Evolutionary conservation across 345 rosid species (phyloP).

Genomic region (Eucalyptus decipiens): DNA sequence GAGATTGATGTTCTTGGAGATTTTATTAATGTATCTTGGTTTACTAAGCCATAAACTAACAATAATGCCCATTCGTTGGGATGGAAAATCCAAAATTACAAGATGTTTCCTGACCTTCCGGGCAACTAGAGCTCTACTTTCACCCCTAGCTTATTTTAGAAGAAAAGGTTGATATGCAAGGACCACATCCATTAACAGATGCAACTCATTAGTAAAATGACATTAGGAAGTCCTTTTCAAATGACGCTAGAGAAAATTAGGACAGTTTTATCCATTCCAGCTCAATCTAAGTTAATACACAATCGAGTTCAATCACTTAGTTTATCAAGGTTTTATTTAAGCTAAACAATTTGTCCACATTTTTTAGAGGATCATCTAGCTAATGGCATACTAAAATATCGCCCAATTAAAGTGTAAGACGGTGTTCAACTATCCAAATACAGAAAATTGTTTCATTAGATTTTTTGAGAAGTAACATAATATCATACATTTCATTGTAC

Average conservation of each 20-base stretch:
- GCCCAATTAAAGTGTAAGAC: not conserved
- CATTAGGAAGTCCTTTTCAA: not conserved
- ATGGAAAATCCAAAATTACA: not conserved
- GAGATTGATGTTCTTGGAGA: not conserved
- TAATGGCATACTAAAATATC: not conserved
- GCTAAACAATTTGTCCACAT: not conserved
- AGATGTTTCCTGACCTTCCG: not conserved
- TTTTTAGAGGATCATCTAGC: not conserved
- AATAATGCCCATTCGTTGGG: not conserved
- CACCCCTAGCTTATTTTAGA: not conserved
- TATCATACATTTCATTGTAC: not conserved
- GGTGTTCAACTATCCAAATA: not conserved
- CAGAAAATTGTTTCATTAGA: too few relatives aligned
- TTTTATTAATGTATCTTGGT: not conserved
- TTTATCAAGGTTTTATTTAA: not conserved
- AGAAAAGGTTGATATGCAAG: not conserved
- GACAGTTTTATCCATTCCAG: rapidly evolving
- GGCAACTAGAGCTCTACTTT: not conserved
- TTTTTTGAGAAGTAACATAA: not conserved
- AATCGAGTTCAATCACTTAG: rapidly evolving
- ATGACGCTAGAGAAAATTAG: not conserved
- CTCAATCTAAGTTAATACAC: not conserved
- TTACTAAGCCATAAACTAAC: not conserved
- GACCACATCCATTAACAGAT: not conserved
- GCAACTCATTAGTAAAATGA: not conserved